Percentiles rank a stretch among this genome's conserved stretches.
These are phyloP conservation scores for Fusarium stilboides DNA, from an alignment of 2,329 filamentous ascomycete species.

Conservation along the genomic window DNA sequence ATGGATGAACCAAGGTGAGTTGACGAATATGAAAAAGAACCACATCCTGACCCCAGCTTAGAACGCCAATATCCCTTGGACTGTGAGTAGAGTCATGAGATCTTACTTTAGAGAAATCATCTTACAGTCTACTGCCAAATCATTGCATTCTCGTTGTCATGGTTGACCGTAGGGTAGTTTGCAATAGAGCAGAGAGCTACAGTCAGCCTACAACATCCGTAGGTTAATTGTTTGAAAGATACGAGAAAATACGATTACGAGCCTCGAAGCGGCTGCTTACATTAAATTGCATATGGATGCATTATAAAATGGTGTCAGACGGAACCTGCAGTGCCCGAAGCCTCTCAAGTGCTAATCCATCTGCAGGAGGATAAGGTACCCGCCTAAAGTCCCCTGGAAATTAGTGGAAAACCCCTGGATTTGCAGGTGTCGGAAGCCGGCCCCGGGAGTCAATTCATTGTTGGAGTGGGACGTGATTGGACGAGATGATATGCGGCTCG, in stretches of 20 bases:
- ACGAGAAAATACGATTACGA: conserved; percentile 33
- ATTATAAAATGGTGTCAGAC: conserved; percentile 13
- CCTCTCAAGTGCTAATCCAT: not conserved
- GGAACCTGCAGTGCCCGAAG: conserved; percentile 12
- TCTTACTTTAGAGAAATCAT: too few species aligned
- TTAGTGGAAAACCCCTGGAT: conserved; percentile 31
- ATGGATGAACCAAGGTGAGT: too few species aligned
- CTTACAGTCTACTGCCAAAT: too few species aligned
- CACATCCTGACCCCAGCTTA: too few species aligned
- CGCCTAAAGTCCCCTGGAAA: conserved; percentile 28
- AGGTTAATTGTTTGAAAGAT: not conserved
- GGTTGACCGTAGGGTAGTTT: not conserved
- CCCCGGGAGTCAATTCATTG: conserved; percentile 13
- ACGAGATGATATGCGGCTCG: conserved; percentile 21
- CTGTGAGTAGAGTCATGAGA: too few species aligned
- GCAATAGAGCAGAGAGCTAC: not conserved
- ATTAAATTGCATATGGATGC: conserved; percentile 10
- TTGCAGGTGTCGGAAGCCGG: conserved; percentile 24
- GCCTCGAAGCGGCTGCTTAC: not conserved
- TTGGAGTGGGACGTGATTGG: conserved; percentile 20
- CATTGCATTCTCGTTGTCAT: not conserved
- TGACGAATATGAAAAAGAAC: too few species aligned
- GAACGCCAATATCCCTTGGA: too few species aligned
- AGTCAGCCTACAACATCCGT: not conserved
- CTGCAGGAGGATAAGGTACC: conserved; percentile 6